phyloP scores from a whole-genome alignment of 2,329 filamentous ascomycete species.

The Alternaria sp. region DNA sequence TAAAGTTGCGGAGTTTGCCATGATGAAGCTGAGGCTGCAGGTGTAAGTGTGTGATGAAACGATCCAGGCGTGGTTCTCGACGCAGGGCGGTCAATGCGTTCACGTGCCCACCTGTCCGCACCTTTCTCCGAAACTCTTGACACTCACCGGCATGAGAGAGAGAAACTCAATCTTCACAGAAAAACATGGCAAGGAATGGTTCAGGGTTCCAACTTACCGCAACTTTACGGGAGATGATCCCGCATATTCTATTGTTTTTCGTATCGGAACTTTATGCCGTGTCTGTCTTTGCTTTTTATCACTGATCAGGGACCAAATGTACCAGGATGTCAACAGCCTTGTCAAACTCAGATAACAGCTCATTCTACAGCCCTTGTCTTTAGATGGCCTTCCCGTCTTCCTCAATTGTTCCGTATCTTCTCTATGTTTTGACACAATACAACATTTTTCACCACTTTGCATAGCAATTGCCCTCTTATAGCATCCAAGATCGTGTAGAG shows the following conservation, averaged over 20 bases:
- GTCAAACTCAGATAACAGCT: not conserved
- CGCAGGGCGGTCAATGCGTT: not conserved
- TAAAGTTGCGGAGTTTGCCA: not conserved
- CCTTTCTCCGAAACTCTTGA: not conserved
- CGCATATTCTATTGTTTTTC: not conserved
- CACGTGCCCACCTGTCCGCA: not conserved
- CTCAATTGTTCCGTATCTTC: not conserved
- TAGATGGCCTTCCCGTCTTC: not conserved
- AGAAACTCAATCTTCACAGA: not conserved
- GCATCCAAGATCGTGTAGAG: not conserved
- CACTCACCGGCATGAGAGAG: not conserved
- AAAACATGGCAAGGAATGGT: not conserved
- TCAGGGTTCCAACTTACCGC: not conserved
- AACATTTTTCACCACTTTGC: not conserved
- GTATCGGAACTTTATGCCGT: not conserved
- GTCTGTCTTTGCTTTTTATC: not conserved
- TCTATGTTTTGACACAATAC: not conserved
- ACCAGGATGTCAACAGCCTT: not conserved
- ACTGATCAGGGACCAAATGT: not conserved
- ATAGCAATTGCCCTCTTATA: not conserved
- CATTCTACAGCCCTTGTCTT: not conserved
- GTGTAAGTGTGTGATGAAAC: not conserved
- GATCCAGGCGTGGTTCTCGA: not conserved
- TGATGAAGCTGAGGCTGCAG: not conserved
- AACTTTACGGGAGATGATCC: not conserved